phyloP scores from a whole-genome alignment of 768 basidiomycete genomes.

The Daedaleopsis sinensis region DNA sequence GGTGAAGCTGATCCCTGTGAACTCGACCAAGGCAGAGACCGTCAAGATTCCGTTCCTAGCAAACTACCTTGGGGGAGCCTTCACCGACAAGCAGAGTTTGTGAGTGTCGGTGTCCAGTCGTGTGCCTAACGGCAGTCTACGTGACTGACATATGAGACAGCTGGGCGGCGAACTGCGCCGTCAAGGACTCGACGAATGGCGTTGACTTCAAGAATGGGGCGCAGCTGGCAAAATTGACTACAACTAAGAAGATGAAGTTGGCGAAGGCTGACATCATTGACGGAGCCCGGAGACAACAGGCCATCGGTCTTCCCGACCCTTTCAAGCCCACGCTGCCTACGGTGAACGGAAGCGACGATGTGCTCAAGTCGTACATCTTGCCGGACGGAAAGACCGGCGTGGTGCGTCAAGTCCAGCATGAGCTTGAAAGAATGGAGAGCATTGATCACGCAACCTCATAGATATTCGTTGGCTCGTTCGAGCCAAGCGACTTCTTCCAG shows the following conservation, averaged over 20 bases:
- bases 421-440: background rate
- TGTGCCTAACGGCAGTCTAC: background rate
- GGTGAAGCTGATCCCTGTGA: constrained; percentile 48
- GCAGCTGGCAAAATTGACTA: constrained; percentile 5
- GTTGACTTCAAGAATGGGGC: constrained; percentile 38
- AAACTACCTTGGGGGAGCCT: constrained; percentile 45
- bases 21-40: constrained; percentile 50
- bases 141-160: constrained; percentile 32
- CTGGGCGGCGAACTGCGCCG: constrained; percentile 63
- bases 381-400: constrained; percentile 62
- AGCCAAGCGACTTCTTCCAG: constrained; percentile 43
- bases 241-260: constrained; percentile 23
- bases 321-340: constrained; percentile 51
- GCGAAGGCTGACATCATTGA: constrained; percentile 45
- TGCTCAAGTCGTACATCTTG: constrained; percentile 58
- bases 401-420: constrained; percentile 37
- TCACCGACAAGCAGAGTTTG: constrained; percentile 57
- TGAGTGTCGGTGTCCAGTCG: constrained; percentile 33
- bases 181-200: constrained; percentile 52
- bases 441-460: constrained; percentile 22
- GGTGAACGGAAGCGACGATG: constrained; percentile 49
- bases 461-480: constrained; percentile 68
- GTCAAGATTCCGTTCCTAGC: constrained; percentile 58
- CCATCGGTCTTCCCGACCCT: constrained; percentile 48
- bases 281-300: constrained; percentile 34